Evolutionary conservation across 345 rosid species (phyloP).

Genomic region (Cardamine resedifolia): DNA sequence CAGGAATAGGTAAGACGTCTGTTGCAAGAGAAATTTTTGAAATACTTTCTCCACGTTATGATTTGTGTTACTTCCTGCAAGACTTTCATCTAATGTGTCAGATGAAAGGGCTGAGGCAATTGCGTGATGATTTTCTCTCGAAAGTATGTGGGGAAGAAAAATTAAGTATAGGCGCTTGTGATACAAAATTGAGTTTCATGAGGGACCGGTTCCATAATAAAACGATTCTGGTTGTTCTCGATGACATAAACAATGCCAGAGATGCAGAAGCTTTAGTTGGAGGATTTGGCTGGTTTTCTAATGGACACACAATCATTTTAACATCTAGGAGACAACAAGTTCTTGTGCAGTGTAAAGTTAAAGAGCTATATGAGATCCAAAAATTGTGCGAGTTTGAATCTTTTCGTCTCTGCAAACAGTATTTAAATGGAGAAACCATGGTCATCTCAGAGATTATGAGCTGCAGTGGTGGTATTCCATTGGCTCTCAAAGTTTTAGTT

Average conservation of each 20-base stretch:
- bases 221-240: slow-evolving; percentile 20
- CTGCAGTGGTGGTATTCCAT: slow-evolving; percentile 21
- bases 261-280: slow-evolving; percentile 30
- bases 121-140: slow-evolving; percentile 22
- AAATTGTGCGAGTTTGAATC: slow-evolving; percentile 7
- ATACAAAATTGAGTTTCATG: slow-evolving; percentile 24
- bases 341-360: slow-evolving; percentile 27
- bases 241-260: slow-evolving; percentile 25
- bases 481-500: slow-evolving; percentile 10
- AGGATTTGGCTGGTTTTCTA: slow-evolving; percentile 35
- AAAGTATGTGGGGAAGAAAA: slow-evolving; percentile 26
- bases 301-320: slow-evolving; percentile 19
- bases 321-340: slow-evolving; percentile 30
- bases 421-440: neutral
- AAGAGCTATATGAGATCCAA: slow-evolving; percentile 5
- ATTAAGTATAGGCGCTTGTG: slow-evolving; percentile 10
- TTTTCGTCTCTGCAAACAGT: slow-evolving; percentile 16
- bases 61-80: slow-evolving; percentile 25
- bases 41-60: slow-evolving; percentile 2
- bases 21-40: slow-evolving; percentile 19
- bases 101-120: neutral
- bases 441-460: slow-evolving; percentile 8
- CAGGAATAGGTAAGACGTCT: slow-evolving; percentile 33
- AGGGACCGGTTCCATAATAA: neutral
- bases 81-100: slow-evolving; percentile 22